Conservation (phyloP, 768 basidiomycete species). For the Phaffia australis region DNA sequence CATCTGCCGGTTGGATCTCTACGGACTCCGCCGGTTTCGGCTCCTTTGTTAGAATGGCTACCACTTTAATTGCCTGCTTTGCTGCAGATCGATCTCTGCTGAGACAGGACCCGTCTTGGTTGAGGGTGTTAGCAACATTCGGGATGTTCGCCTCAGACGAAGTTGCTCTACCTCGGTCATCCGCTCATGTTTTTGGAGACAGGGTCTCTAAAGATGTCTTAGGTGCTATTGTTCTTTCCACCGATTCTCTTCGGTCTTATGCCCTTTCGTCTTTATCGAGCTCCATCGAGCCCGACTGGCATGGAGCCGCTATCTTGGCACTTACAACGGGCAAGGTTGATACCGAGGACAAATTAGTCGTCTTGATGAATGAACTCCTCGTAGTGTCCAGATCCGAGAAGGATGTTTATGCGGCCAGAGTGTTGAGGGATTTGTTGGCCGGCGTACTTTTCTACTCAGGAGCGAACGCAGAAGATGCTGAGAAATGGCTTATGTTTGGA, state of each 20-base stretch:
- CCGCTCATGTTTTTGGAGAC: constrained; percentile 47
- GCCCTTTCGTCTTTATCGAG: constrained; percentile 47
- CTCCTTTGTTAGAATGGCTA: constrained; percentile 53
- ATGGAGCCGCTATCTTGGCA: constrained; percentile 37
- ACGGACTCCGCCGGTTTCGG: constrained; percentile 49
- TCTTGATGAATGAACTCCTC: constrained; percentile 35
- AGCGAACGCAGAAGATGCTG: constrained; percentile 54
- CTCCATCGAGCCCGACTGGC: constrained; percentile 44
- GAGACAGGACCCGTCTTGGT: constrained; percentile 51
- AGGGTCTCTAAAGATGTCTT: constrained; percentile 41
- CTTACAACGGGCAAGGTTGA: constrained; percentile 8
- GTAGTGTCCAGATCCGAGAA: constrained; percentile 40
- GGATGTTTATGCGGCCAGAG: constrained; percentile 48
- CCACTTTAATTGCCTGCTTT: constrained; percentile 50
- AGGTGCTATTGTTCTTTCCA: constrained; percentile 42
- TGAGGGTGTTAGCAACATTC: constrained; percentile 60
- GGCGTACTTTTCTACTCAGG: constrained; percentile 49
- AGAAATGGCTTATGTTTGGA: constrained; percentile 64
- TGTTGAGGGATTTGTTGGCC: constrained; percentile 52
- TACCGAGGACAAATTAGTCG: constrained; percentile 31
- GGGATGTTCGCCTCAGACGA: constrained; percentile 55
- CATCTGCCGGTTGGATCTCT: constrained; percentile 28
- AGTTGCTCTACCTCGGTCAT: constrained; percentile 45
- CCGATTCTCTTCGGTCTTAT: constrained; percentile 43
- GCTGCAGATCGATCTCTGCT: constrained; percentile 52